phyloP scores from a whole-genome alignment of 345 rosid species.

The Populus tremula region DNA sequence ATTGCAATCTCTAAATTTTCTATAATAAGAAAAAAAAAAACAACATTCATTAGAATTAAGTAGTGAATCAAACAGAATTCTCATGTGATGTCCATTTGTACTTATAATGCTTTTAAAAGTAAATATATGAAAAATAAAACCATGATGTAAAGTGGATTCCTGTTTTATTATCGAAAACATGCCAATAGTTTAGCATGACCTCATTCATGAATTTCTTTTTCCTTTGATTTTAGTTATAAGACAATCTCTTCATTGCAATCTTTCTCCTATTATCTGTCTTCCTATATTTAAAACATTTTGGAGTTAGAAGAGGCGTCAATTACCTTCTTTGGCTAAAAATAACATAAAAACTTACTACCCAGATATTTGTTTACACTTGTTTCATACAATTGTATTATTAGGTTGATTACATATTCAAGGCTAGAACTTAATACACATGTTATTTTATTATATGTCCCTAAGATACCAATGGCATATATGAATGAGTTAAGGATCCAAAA shows the following conservation, averaged over 20 bases:
- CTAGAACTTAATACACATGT: neutral
- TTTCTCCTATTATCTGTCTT: constrained; percentile 76
- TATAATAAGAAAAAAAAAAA: too few relatives aligned
- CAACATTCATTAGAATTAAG: too few relatives aligned
- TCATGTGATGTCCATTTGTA: too few relatives aligned
- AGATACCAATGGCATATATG: neutral
- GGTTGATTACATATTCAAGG: neutral
- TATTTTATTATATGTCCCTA: neutral
- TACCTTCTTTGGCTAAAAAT: constrained; percentile 5
- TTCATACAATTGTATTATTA: neutral
- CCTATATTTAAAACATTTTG: constrained; percentile 45
- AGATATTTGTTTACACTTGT: neutral
- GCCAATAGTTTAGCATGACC: constrained; percentile 44
- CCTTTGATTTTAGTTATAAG: constrained; percentile 72
- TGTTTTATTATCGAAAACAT: too few relatives aligned
- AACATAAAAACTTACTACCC: neutral
- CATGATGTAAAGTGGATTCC: too few relatives aligned
- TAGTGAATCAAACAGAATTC: too few relatives aligned
- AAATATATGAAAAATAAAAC: too few relatives aligned
- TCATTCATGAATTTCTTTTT: constrained; percentile 79
- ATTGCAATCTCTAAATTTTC: too few relatives aligned
- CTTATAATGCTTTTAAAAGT: too few relatives aligned
- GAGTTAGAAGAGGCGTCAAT: neutral
- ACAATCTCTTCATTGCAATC: constrained; percentile 84
- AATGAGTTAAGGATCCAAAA: neutral